These are phyloP conservation scores for Mychonastes homosphaera DNA, from an alignment of 139 green algal species.

Conservation along the genomic window DNA sequence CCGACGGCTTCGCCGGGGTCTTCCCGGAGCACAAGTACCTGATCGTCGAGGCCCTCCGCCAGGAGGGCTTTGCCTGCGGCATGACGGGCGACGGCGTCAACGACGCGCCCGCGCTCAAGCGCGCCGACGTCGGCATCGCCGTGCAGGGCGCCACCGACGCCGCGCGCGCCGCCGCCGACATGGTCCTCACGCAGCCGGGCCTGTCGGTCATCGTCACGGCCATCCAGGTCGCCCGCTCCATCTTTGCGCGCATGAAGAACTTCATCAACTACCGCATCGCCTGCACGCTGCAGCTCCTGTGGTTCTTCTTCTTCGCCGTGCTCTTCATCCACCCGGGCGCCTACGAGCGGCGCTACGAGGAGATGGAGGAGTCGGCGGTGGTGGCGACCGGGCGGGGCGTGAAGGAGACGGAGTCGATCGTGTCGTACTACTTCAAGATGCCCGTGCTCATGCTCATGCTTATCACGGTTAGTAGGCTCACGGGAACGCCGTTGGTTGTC, in stretches of 20 bases:
- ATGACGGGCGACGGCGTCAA: conserved; percentile 92
- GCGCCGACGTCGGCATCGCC: conserved; percentile 76
- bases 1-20: conserved; percentile 74
- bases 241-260: conserved; percentile 78
- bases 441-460: conserved; percentile 79
- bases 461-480: too few species aligned
- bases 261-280: conserved; percentile 70
- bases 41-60: conserved; percentile 66
- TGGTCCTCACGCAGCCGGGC: conserved; percentile 74
- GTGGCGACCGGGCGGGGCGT: too few species aligned
- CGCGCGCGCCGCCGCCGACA: conserved; percentile 76
- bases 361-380: background rate
- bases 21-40: conserved; percentile 74
- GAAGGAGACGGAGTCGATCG: conserved; percentile 1
- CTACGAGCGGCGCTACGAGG: too few species aligned
- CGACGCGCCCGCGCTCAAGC: conserved; percentile 72
- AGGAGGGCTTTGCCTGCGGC: conserved; percentile 54
- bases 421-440: conserved; percentile 67
- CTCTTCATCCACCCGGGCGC: conserved; percentile 50
- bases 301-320: conserved; percentile 81
- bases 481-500: too few species aligned
- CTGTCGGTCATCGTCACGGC: conserved; percentile 66
- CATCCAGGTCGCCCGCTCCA: conserved; percentile 58
- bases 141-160: conserved; percentile 72
- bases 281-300: conserved; percentile 67